Evolutionary conservation across 768 basidiomycete species (phyloP).

Genomic region (Sistotremastrum suecicum): DNA sequence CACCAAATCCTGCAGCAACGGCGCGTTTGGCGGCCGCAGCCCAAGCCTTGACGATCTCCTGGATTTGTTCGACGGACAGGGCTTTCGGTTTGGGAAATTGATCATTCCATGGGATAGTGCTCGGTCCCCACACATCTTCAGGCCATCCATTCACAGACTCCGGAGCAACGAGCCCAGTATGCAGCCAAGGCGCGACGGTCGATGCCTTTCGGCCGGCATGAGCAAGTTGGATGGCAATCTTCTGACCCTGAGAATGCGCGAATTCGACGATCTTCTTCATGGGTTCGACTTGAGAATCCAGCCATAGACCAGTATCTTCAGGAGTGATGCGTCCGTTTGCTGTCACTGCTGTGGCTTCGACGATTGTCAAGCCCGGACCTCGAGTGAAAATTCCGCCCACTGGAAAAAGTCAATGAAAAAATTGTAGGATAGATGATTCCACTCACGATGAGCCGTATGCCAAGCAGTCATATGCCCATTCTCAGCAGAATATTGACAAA

Average conservation of each 20-base stretch:
- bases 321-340: slow-evolving; percentile 54
- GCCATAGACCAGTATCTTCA: slow-evolving; percentile 49
- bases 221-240: slow-evolving; percentile 63
- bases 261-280: slow-evolving; percentile 46
- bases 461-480: slow-evolving; percentile 39
- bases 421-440: neutral
- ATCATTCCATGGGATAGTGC: slow-evolving; percentile 28
- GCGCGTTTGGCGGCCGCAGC: slow-evolving; percentile 35
- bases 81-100: slow-evolving; percentile 39
- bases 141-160: slow-evolving; percentile 31
- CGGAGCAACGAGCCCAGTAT: slow-evolving; percentile 19
- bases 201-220: slow-evolving; percentile 69
- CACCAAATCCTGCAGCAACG: slow-evolving; percentile 39
- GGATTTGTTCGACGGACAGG: slow-evolving; percentile 42
- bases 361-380: slow-evolving; percentile 39
- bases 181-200: slow-evolving; percentile 47
- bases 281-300: slow-evolving; percentile 36
- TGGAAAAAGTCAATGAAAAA: slow-evolving; percentile 11
- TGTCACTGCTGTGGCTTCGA: slow-evolving; percentile 56
- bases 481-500: slow-evolving; percentile 47
- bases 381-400: slow-evolving; percentile 41
- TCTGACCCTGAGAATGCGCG: slow-evolving; percentile 53
- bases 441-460: slow-evolving; percentile 37
- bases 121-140: slow-evolving; percentile 43
- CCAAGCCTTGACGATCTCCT: slow-evolving; percentile 41